phyloP scores from a whole-genome alignment of 345 rosid species.

The Dimocarpus longan region DNA sequence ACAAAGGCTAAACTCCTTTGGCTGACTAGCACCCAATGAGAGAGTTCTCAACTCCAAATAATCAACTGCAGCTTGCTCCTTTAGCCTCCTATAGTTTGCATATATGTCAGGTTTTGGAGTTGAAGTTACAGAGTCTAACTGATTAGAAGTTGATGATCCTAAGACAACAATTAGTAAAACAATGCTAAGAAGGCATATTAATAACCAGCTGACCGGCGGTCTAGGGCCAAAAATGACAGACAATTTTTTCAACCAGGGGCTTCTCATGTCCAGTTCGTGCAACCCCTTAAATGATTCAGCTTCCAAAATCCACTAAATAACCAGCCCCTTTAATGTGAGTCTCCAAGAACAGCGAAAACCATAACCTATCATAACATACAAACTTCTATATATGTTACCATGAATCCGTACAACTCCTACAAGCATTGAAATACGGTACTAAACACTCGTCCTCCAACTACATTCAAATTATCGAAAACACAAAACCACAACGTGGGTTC shows the following conservation, averaged over 20 bases:
- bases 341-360: constrained; percentile 39
- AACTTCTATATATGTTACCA: constrained; percentile 34
- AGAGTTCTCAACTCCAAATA: constrained; percentile 76
- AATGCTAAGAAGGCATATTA: constrained; percentile 63
- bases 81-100: constrained; percentile 79
- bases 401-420: constrained; percentile 30
- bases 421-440: constrained; percentile 34
- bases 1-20: constrained; percentile 69
- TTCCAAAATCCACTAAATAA: constrained; percentile 31
- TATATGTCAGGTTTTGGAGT: constrained; percentile 54
- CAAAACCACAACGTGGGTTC: not conserved
- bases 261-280: constrained; percentile 77
- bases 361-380: constrained; percentile 40
- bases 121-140: constrained; percentile 51
- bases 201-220: constrained; percentile 62
- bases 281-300: constrained; percentile 23
- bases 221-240: constrained; percentile 67
- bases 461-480: constrained; percentile 4
- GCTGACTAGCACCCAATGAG: constrained; percentile 51
- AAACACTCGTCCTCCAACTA: constrained; percentile 15
- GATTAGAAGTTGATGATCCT: constrained; percentile 63
- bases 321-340: constrained; percentile 28
- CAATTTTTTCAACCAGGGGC: constrained; percentile 67
- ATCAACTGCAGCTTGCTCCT: constrained; percentile 90
- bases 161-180: constrained; percentile 69